Conservation (phyloP, 768 basidiomycete species). For the Boletus rubescentipes region DNA sequence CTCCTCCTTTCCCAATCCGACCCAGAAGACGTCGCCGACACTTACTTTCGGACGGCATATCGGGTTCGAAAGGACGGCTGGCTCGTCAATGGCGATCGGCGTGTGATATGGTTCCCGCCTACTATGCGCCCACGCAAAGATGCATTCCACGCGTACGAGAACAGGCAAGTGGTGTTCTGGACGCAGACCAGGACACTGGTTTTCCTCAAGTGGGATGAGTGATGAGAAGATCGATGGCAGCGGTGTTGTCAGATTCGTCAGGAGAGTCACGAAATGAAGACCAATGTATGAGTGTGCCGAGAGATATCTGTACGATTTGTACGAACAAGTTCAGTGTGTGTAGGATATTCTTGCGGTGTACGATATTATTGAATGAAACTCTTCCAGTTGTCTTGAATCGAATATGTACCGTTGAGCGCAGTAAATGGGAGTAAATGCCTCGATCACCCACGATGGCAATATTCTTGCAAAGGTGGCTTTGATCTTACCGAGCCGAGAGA, state of each 20-base stretch:
- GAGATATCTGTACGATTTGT: too few relatives aligned
- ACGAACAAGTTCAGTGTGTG: too few relatives aligned
- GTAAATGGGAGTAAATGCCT: too few relatives aligned
- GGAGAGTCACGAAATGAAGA: too few relatives aligned
- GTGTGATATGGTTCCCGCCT: constrained; percentile 16
- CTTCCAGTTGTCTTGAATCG: too few relatives aligned
- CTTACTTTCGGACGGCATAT: constrained; percentile 5
- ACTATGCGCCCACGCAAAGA: constrained; percentile 2
- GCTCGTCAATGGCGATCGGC: constrained; percentile 17
- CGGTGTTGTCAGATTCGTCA: not conserved
- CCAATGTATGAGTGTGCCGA: not conserved
- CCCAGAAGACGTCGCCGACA: constrained; percentile 7
- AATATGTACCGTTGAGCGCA: too few relatives aligned
- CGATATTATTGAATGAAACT: too few relatives aligned
- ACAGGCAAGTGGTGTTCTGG: constrained; percentile 2
- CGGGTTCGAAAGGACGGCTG: constrained; percentile 21
- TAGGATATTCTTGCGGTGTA: too few relatives aligned
- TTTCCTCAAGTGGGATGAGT: constrained; percentile 5
- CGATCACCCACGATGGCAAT: too few relatives aligned
- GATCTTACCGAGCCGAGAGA: too few relatives aligned
- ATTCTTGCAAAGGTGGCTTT: too few relatives aligned
- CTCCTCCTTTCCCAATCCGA: too few relatives aligned
- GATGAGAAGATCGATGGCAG: not conserved
- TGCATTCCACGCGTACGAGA: constrained; percentile 6
- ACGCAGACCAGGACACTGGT: not conserved